Evolutionary conservation across 2,329 filamentous ascomycete genomes (phyloP).

Genomic region (Cryphonectria nitschkei): DNA sequence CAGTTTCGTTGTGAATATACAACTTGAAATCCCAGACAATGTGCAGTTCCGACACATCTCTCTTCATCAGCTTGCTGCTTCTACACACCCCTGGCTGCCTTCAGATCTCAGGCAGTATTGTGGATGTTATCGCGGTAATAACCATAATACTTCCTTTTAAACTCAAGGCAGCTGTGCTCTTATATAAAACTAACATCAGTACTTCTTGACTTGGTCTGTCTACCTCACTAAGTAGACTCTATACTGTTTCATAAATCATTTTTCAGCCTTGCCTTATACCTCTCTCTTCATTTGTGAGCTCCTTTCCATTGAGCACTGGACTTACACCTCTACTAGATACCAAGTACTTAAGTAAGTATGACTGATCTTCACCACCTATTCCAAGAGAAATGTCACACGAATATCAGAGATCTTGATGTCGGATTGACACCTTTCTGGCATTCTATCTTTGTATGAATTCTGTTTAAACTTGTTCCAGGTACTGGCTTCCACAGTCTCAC

Average conservation of each 20-base stretch:
- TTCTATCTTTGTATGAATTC: neutral
- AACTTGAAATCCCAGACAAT: neutral
- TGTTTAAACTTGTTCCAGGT: neutral
- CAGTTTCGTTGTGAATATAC: neutral
- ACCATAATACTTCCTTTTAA: neutral
- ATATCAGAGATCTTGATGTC: neutral
- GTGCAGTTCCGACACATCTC: neutral
- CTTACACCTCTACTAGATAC: neutral
- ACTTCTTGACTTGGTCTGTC: neutral
- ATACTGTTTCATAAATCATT: neutral
- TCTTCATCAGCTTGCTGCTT: neutral
- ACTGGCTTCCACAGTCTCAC: neutral
- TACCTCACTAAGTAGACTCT: neutral
- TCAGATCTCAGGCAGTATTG: neutral
- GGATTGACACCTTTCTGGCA: neutral
- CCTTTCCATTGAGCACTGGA: neutral
- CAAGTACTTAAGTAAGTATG: too few relatives aligned
- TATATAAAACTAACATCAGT: neutral
- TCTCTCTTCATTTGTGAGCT: neutral
- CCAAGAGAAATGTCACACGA: neutral
- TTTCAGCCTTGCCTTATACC: neutral
- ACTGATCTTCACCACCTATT: neutral
- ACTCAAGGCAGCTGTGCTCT: neutral
- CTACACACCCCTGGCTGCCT: neutral
- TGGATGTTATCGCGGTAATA: neutral